phyloP scores from a whole-genome alignment of 2,329 filamentous ascomycete genomes.

The Lachnellula willkommii region DNA sequence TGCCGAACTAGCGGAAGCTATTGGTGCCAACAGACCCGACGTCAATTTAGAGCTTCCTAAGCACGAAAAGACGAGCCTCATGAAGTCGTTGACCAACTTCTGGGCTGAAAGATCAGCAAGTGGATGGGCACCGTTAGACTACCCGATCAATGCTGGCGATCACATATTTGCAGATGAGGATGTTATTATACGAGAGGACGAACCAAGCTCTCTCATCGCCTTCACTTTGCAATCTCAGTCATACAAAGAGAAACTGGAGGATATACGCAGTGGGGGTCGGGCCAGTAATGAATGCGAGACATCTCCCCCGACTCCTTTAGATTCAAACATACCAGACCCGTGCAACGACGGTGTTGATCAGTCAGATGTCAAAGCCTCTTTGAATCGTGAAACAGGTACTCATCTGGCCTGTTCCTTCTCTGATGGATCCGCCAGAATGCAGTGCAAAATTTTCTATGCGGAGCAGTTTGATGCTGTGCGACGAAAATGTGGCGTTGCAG shows the following conservation, averaged over 20 bases:
- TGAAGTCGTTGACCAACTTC: slow-evolving; percentile 95
- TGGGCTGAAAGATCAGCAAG: slow-evolving; percentile 97
- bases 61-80: slow-evolving; percentile 85
- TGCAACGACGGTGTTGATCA: slow-evolving; percentile 45
- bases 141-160: slow-evolving; percentile 80
- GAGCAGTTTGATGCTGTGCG: slow-evolving; percentile 96
- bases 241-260: slow-evolving; percentile 73
- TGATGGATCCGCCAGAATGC: slow-evolving; percentile 88
- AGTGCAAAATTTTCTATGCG: slow-evolving; percentile 97
- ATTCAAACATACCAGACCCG: slow-evolving; percentile 19
- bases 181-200: slow-evolving; percentile 94
- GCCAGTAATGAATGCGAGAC: slow-evolving; percentile 29
- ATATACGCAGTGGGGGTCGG: slow-evolving; percentile 53
- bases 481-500: slow-evolving; percentile 85
- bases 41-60: slow-evolving; percentile 73
- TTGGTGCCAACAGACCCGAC: slow-evolving; percentile 47
- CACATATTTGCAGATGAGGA: slow-evolving; percentile 97
- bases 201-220: slow-evolving; percentile 92
- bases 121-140: slow-evolving; percentile 88
- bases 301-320: slow-evolving; percentile 29
- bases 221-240: slow-evolving; percentile 85
- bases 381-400: slow-evolving; percentile 79
- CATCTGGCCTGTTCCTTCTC: slow-evolving; percentile 96
- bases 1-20: slow-evolving; percentile 56
- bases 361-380: slow-evolving; percentile 74